Conservation (phyloP, 192 early-diverging fungal genomes). For the Endogone sp. region DNA sequence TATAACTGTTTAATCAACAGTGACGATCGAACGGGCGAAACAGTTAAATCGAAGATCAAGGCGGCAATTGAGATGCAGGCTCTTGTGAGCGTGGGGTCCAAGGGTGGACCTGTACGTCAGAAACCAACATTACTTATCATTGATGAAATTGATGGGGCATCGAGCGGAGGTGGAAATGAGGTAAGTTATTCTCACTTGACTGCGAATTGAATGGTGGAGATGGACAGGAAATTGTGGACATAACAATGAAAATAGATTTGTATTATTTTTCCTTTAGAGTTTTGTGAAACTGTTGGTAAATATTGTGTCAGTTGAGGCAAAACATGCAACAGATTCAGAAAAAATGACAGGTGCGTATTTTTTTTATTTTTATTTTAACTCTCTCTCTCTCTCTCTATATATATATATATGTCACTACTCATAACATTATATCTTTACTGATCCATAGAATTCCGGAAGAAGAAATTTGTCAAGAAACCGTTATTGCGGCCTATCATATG, state of each 20-base stretch:
- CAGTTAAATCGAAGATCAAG: conserved; percentile 68
- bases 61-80: conserved; percentile 77
- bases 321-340: background rate
- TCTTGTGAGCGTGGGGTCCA: conserved; percentile 30
- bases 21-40: conserved; percentile 87
- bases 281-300: conserved; percentile 81
- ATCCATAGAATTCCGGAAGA: conserved; percentile 8
- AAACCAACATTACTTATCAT: conserved; percentile 86
- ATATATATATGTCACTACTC: background rate
- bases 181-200: conserved; percentile 41
- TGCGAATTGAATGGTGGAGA: too few species aligned
- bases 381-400: too few species aligned
- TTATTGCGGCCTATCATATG: conserved; percentile 93
- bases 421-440: background rate
- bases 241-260: too few species aligned
- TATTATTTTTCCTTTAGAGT: conserved; percentile 36
- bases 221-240: too few species aligned
- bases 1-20: conserved; percentile 36
- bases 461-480: conserved; percentile 30
- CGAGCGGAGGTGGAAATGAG: conserved; percentile 63
- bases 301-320: conserved; percentile 45
- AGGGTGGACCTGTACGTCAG: conserved; percentile 24
- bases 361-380: background rate
- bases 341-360: background rate
- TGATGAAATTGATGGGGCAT: conserved; percentile 95